A percentile compares a stretch with the other conserved stretches of the same genome.
phyloP scores from a whole-genome alignment of 495 filamentous ascomycete genomes.

The Penicillium egyptiacum region DNA sequence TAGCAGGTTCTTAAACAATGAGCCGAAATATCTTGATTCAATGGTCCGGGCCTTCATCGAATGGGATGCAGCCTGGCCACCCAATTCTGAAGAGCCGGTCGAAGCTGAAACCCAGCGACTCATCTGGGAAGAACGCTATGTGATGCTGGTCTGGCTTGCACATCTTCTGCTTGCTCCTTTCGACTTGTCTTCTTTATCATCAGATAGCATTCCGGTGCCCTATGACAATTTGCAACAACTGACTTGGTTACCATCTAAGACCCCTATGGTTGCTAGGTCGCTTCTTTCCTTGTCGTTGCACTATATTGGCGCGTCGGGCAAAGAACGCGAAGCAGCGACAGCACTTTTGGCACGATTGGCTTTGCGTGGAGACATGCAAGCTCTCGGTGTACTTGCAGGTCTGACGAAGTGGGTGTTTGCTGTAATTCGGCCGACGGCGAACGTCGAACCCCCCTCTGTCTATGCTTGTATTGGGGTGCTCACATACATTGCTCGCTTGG shows the following conservation, averaged over 20 bases:
- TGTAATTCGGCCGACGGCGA: slow-evolving; percentile 44
- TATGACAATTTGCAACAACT: slow-evolving; percentile 29
- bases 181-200: slow-evolving; percentile 82
- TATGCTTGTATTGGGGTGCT: slow-evolving; percentile 72
- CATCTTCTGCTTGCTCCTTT: slow-evolving; percentile 93
- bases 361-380: slow-evolving; percentile 85
- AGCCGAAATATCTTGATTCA: slow-evolving; percentile 77
- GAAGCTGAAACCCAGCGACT: slow-evolving; percentile 33
- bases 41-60: slow-evolving; percentile 66
- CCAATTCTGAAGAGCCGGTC: slow-evolving; percentile 12
- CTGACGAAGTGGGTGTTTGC: slow-evolving; percentile 68
- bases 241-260: slow-evolving; percentile 30
- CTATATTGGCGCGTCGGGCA: slow-evolving; percentile 72
- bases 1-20: slow-evolving; percentile 82
- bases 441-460: slow-evolving; percentile 40
- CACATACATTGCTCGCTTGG: slow-evolving; percentile 72
- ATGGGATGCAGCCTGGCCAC: slow-evolving; percentile 34
- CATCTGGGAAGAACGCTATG: slow-evolving; percentile 84
- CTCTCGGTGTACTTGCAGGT: slow-evolving; percentile 63
- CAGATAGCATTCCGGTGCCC: slow-evolving; percentile 43
- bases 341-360: slow-evolving; percentile 75
- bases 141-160: slow-evolving; percentile 88
- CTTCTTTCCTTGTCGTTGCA: slow-evolving; percentile 67
- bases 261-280: slow-evolving; percentile 70
- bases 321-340: slow-evolving; percentile 84